A percentile compares a stretch with the other conserved stretches of the same genome.
Conservation (phyloP, 208 protist genomes). For the Trypanosoma platydactyli region DNA sequence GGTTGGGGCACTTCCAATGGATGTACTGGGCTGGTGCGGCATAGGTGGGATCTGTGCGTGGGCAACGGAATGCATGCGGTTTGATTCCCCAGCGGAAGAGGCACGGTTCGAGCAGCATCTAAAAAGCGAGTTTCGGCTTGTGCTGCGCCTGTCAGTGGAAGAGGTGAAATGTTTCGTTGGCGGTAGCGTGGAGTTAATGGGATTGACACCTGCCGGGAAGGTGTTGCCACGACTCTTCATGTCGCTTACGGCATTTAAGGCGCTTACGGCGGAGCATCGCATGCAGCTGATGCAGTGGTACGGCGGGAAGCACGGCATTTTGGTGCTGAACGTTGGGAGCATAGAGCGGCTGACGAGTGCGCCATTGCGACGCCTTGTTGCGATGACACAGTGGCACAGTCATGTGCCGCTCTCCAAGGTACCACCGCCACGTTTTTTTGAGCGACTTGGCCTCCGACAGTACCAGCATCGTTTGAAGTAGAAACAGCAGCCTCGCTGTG, state of each 20-base stretch:
- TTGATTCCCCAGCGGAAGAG: slow-evolving; percentile 24
- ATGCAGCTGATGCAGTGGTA: slow-evolving; percentile 26
- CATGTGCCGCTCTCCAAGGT: slow-evolving; percentile 1
- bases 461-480: slow-evolving; percentile 1
- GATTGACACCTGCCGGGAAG: not conserved
- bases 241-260: slow-evolving; percentile 23
- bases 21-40: slow-evolving; percentile 35
- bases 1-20: not conserved
- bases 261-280: slow-evolving; percentile 11
- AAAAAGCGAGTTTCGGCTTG: slow-evolving; percentile 11
- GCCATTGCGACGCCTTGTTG: slow-evolving; percentile 22
- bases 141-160: slow-evolving; percentile 20
- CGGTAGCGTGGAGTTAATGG: slow-evolving; percentile 28
- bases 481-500: not conserved
- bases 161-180: slow-evolving; percentile 27
- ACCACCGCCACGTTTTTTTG: not conserved
- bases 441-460: slow-evolving; percentile 8
- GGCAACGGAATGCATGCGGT: slow-evolving; percentile 28
- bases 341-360: slow-evolving; percentile 20
- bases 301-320: slow-evolving; percentile 16
- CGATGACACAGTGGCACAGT: slow-evolving; percentile 19
- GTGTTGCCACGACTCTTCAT: slow-evolving; percentile 21
- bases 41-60: slow-evolving; percentile 32
- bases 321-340: slow-evolving; percentile 3
- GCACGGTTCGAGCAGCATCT: slow-evolving; percentile 28